These are phyloP conservation scores for Picea abies DNA, from an alignment of 83 land plant genomes.

Conservation along the genomic window DNA sequence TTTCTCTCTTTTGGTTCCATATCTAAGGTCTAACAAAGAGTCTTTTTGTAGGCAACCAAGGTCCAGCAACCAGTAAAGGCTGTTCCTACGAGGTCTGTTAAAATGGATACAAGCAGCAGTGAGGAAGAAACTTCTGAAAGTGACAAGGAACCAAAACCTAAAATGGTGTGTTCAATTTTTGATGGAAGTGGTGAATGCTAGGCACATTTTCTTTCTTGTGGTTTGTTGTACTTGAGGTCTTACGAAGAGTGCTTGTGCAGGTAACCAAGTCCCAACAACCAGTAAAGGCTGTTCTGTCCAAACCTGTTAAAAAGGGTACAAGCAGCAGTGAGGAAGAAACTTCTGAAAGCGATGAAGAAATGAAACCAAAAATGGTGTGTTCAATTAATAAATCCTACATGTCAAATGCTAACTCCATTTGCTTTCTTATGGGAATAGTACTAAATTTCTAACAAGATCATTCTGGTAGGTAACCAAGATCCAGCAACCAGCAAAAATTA, in stretches of 20 bases:
- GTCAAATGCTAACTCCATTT: neutral
- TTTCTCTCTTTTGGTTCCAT: neutral
- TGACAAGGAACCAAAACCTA: neutral
- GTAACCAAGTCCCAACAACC: too few relatives aligned
- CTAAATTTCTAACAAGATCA: too few relatives aligned
- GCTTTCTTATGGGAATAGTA: neutral
- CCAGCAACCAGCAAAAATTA: neutral
- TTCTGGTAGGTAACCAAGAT: neutral
- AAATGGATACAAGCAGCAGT: neutral
- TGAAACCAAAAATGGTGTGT: neutral
- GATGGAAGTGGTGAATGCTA: too few relatives aligned
- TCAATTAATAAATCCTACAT: neutral
- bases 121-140: neutral
- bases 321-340: neutral
- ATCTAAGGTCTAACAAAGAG: neutral
- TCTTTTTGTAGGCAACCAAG: neutral
- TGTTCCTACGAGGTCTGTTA: too few relatives aligned
- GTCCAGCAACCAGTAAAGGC: neutral
- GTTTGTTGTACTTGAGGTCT: too few relatives aligned
- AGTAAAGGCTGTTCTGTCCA: neutral
- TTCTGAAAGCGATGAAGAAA: conserved; percentile 10
- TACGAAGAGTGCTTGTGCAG: too few relatives aligned
- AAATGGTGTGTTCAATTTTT: too few relatives aligned
- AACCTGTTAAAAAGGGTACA: neutral
- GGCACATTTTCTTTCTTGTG: too few relatives aligned